Conservation (phyloP, 169 alveolate species). For the Fabrea salina region DNA sequence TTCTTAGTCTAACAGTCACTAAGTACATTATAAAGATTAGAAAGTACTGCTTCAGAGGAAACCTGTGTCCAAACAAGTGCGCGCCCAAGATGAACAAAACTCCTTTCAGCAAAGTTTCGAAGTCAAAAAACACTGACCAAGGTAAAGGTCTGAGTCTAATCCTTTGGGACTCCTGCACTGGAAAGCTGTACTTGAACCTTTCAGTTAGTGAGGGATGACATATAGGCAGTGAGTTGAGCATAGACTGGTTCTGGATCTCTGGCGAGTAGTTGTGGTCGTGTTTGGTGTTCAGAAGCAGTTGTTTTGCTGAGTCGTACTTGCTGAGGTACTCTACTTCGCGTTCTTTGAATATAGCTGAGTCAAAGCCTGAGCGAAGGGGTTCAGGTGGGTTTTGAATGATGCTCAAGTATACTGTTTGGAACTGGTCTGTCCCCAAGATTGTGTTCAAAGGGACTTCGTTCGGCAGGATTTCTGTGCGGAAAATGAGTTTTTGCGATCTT, state of each 20-base stretch:
- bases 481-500: not conserved
- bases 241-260: not conserved
- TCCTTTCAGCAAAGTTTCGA: not conserved
- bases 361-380: not conserved
- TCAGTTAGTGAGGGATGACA: not conserved
- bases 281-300: not conserved
- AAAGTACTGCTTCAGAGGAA: not conserved
- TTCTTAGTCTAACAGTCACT: not conserved
- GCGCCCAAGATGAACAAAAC: not conserved
- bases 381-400: not conserved
- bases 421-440: not conserved
- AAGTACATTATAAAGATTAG: not conserved
- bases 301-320: constrained; percentile 3
- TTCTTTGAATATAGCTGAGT: not conserved
- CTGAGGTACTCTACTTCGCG: constrained; percentile 3
- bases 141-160: not conserved
- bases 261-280: not conserved
- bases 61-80: not conserved
- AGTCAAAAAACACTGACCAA: constrained; percentile 4
- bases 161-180: not conserved
- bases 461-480: not conserved
- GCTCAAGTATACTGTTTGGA: not conserved
- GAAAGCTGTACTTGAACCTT: not conserved
- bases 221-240: not conserved
- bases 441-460: not conserved